phyloP scores from a whole-genome alignment of 345 rosid genomes.

The Boechera stricta region DNA sequence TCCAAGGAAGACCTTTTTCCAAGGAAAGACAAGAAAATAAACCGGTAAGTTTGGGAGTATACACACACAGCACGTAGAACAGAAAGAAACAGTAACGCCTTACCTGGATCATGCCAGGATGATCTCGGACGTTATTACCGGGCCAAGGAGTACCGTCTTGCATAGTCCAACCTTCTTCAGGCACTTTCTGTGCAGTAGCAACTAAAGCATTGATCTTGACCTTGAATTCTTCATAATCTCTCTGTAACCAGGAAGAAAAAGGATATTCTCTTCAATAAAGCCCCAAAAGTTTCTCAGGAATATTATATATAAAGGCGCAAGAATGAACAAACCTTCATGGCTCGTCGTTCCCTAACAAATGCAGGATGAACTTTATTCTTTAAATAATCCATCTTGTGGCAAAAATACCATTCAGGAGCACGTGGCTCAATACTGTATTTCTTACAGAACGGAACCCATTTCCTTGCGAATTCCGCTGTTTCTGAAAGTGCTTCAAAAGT shows the following conservation, averaged over 20 bases:
- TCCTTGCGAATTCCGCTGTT: constrained; percentile 87
- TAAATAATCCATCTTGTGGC: constrained; percentile 76
- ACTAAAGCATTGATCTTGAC: constrained; percentile 80
- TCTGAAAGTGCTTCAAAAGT: constrained; percentile 94
- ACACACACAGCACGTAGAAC: constrained; percentile 12
- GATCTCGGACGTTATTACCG: constrained; percentile 87
- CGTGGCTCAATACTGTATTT: constrained; percentile 79
- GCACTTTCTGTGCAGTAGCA: constrained; percentile 83
- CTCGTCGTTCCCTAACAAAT: constrained; percentile 80
- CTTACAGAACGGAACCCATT: constrained; percentile 96
- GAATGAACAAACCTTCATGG: constrained; percentile 70
- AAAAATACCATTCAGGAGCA: constrained; percentile 93
- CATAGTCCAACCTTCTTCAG: constrained; percentile 98
- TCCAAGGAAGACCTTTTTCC: constrained; percentile 78
- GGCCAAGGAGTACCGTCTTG: constrained; percentile 97
- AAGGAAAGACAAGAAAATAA: constrained; percentile 1
- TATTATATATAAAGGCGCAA: not conserved
- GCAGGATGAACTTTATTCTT: constrained; percentile 73
- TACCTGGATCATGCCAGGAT: constrained; percentile 98
- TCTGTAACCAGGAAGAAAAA: constrained; percentile 46
- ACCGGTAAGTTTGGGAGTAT: constrained; percentile 12
- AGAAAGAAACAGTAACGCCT: constrained; percentile 24
- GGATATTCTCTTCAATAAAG: not conserved
- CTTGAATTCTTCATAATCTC: constrained; percentile 90
- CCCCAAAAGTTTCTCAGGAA: not conserved